Base-by-base conservation (phyloP, 2,329 filamentous ascomycete genomes). In the Aureobasidium musti region DNA sequence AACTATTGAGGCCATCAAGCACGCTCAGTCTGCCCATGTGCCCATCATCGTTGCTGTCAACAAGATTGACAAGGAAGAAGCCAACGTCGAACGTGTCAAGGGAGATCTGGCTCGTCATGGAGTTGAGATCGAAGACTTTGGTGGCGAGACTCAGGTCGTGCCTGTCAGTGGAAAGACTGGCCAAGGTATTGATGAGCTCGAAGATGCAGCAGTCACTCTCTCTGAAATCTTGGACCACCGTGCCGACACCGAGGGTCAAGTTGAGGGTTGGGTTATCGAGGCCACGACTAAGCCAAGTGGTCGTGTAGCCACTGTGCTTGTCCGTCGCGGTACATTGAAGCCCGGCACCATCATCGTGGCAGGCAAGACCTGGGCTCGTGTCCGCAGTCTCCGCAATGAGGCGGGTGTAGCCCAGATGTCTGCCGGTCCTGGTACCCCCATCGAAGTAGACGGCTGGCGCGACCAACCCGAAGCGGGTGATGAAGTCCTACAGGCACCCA, bases 1-100 rank as follows among this genome's bases (percentile, higher is more conserved):
- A 75, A 99, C 96, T 0, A 82, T 98, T 2, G 95, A 99, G 80
- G 95, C 95, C 6, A 88, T 99, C 75, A 97, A 96, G 77, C 95
- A 99, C 76, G 94, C 95, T 8, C 90, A 89, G 66, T 84, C 86
- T 35, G 91, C 95, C 60, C 89, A 90, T 68, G 95, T 98, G 0
- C 94, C 95, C 5, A 94, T 99, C 59, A 97, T 99, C 67, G 95
- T 99, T 60, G 96, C 96, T 19, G 94, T 98, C 79, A 99, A 95
- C 82, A 99, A 99, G 79, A 86, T 97, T 61, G 95, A 99, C 80
- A 97, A 95, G 79, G 87, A 90, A 68, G 89, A 91, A 68, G 89
- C 91, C 5, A 87, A 92, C 61, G 80, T 92, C 13, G 90, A 97
- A 49, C 86, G 87, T 56, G 93, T 98, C 69, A 98, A 98, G 79